Base-by-base conservation (phyloP, 2,329 filamentous ascomycete species). In the Pestalotiopsis sp. region DNA sequence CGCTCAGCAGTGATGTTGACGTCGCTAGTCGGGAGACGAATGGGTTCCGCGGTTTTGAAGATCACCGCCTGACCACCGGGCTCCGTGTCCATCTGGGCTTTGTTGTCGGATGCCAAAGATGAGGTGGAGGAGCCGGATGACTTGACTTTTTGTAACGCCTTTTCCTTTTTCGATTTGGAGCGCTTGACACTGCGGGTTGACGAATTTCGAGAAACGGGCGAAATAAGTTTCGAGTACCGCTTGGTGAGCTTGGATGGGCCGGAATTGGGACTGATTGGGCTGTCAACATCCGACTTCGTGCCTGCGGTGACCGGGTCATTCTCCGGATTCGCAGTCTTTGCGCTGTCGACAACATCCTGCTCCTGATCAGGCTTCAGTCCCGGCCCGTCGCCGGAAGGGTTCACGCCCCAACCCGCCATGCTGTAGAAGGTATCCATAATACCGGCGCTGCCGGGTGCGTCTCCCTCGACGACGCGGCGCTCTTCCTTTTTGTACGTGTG, bases 1-100 rank as follows among this genome's bases (percentile, higher is more conserved):
- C 94, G 88, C 80, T 98, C 94, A 26, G 98, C 89, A 63, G 94
- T 91, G 71, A 98, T 92, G 77, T 97, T 97, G 72, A 98, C 86
- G 75, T 98, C 96, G 77, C 91, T 94, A 60, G 90, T 92, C 0
- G 92, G 89, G 0, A 98, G 80, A 7, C 91, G 85, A 4, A 98
- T 82, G 0, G 90, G 90, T 3, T 83, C 82, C 0, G 82, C 80
- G 0, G 96, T 94, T 57, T 89, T 91, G 75, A 98, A 92, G 35
- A 98, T 90, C 55, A 97, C 91, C 2, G 89, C 89, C 71, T 91
- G 91, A 30, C 92, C 90, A 38, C 89, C 89, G 0, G 86, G 81
- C 71, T 90, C 85, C 38, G 83, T 71, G 5, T 82, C 82, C 30
- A 79, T 73, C 7, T 76, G 74, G 7, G 72, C 65, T 24, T 73